phyloP scores from a whole-genome alignment of 2,329 filamentous ascomycete species.

The Penicillium sclerotiorum region DNA sequence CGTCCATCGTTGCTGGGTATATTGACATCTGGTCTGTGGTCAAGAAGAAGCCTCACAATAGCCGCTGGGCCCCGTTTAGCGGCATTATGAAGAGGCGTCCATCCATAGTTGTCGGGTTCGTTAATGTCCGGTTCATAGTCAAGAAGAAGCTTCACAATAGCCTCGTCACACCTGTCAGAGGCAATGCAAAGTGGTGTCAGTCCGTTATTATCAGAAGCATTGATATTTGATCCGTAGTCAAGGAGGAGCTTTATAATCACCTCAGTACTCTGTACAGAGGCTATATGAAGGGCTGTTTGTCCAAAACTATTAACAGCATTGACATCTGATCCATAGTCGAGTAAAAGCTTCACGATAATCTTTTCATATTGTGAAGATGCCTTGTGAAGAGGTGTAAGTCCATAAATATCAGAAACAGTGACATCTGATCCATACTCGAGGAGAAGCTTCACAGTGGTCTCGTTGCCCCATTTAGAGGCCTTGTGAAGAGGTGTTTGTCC shows the following conservation, averaged over 20 bases:
- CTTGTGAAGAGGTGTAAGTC: too few relatives aligned
- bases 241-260: background rate
- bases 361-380: slow-evolving; percentile 4
- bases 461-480: too few relatives aligned
- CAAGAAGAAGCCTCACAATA: background rate
- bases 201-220: background rate
- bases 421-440: too few relatives aligned
- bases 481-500: slow-evolving; percentile 2
- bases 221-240: background rate
- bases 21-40: background rate
- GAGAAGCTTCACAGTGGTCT: too few relatives aligned
- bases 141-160: background rate
- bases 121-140: background rate
- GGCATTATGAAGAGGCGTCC: background rate
- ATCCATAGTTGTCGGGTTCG: too few relatives aligned
- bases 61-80: background rate
- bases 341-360: background rate
- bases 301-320: slow-evolving; percentile 6
- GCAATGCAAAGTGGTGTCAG: background rate
- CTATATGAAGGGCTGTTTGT: slow-evolving; percentile 3
- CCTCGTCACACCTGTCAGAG: background rate
- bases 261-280: slow-evolving; percentile 8
- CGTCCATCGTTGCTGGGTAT: too few relatives aligned
- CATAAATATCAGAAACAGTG: too few relatives aligned
- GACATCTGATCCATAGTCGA: slow-evolving; percentile 2